These are phyloP conservation scores for Penicillium herquei DNA, from an alignment of 495 filamentous ascomycete genomes.

Conservation along the genomic window DNA sequence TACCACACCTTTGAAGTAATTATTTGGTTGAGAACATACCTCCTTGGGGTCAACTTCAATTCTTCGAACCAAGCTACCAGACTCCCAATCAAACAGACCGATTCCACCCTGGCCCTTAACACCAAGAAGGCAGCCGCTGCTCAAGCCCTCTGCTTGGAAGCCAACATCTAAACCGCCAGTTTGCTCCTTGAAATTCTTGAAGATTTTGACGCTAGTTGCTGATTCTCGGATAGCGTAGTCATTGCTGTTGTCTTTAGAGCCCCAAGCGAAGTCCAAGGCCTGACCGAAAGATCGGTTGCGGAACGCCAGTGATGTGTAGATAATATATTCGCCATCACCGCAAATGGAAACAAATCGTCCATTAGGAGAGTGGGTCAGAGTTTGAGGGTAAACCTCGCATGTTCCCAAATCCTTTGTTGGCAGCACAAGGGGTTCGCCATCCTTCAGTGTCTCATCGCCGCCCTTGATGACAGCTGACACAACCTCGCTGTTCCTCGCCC, in stretches of 20 bases:
- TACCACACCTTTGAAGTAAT: conserved; percentile 7
- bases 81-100: conserved; percentile 95
- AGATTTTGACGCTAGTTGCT: conserved; percentile 88
- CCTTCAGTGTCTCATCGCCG: conserved; percentile 77
- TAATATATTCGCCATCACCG: conserved; percentile 97
- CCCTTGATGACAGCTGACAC: conserved; percentile 94
- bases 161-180: conserved; percentile 86
- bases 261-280: conserved; percentile 96
- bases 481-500: conserved; percentile 92
- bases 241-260: conserved; percentile 95
- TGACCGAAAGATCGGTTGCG: conserved; percentile 96
- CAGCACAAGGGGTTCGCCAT: conserved; percentile 79
- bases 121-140: conserved; percentile 87
- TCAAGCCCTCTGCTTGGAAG: conserved; percentile 91
- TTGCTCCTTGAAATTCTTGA: conserved; percentile 96
- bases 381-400: conserved; percentile 96
- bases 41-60: conserved; percentile 92
- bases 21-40: conserved; percentile 39
- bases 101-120: conserved; percentile 93
- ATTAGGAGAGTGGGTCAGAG: conserved; percentile 91
- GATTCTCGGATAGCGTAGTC: conserved; percentile 97
- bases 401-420: conserved; percentile 92
- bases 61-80: conserved; percentile 80
- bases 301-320: conserved; percentile 96
- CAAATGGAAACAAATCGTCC: conserved; percentile 96